Evolutionary conservation across 192 early-diverging fungal species (phyloP), one percentile per base, ranked within the genome.

Genomic region (Tieghemiomyces parasiticus): DNA sequence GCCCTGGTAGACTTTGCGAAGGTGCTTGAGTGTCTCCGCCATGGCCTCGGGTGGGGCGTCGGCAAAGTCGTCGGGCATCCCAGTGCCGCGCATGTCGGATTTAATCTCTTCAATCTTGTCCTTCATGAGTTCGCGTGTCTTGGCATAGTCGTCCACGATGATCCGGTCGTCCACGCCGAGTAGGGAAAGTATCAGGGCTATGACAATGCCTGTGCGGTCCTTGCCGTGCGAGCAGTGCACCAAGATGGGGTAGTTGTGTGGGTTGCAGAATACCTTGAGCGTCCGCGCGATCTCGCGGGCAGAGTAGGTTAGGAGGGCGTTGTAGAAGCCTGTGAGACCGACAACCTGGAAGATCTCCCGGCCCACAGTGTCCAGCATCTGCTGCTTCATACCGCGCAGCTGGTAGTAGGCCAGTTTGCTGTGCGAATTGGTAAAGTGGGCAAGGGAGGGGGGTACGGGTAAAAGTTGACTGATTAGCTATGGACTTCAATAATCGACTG

Each of bases 211-310:
- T 4, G 82, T 84, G 58, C 82, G 71, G 60, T 84, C 82, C 61
- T 84, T 84, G 51, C 82, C 82, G 45, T 80, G 76, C 51, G 78
- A 72, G 68, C 82, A 84, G 54, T 84, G 82, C n/a, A 84, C 73
- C 38, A 79, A 66, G 12, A 84, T 72, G 10, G 82, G 82, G 52
- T 75, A 79, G 31, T 75, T 72, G 32, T 62, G 48, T n/a, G 67
- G 65, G 53, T 78, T 74, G 12, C 74, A 67, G 66, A 80, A 78
- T 10, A 78, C 63, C 24, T 69, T 67, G 63, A 83, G 35, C 8
- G 72, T 74, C 13, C 71, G 62, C 0, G 66, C 69, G 58, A 79
- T 75, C 63, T 78, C 74, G 3, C 72, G 62, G 60, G 71, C 71
- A 64, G 75, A 76, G 35, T 69, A 71, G 46, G 67, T 64, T 0